Base-by-base conservation (phyloP, 2,329 filamentous ascomycete genomes). In the Penicillium sp. region DNA sequence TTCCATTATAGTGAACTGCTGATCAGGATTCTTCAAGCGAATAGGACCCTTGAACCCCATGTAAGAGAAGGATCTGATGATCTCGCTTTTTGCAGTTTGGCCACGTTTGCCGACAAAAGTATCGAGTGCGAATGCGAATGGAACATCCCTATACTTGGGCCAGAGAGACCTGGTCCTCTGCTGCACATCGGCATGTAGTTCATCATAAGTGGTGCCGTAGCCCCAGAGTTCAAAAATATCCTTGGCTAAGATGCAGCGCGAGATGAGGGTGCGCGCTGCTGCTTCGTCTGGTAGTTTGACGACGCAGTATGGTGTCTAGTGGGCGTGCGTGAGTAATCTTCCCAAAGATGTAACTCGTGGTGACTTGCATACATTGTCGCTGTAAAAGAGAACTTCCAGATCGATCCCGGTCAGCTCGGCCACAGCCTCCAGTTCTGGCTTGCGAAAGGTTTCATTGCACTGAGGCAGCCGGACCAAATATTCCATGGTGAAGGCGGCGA, bases 211-310 rank as follows among this genome's bases (percentile, higher is more conserved):
- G 8, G 67, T 55, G 10, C 84, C 89, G 23, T 71, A 68, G 12
- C 84, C 90, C 90, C 92, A 96, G 46, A 95, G 76, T 59, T 93
- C 87, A 68, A 92, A 85, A 49, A 96, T 84, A 30, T 78, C 80
- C 65, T 88, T 85, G 15, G 80, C 79, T 33, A 96, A 74, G 50
- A 96, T 84, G 31, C 85, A 87, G 46, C 90, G 82, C 33, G 73
- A 70, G 32, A 93, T 74, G 14, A 96, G 72, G 6, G 69, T 68
- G 33, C 71, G 71, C 5, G 88, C 88, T 14, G 78, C 77, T 14
- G 73, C 70, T 45, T 74, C 71, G 28, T 84, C 79, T 25, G 76
- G 72, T 10, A 95, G 72, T 32, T 72, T 73, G 35, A 95, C 74
- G 42, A 94, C 70, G 60, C 86, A 93, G 59, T 90, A 92, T 27